phyloP scores from a whole-genome alignment of 1,284 basidiomycete species.

The Mycosarcoma mackinlayi region DNA sequence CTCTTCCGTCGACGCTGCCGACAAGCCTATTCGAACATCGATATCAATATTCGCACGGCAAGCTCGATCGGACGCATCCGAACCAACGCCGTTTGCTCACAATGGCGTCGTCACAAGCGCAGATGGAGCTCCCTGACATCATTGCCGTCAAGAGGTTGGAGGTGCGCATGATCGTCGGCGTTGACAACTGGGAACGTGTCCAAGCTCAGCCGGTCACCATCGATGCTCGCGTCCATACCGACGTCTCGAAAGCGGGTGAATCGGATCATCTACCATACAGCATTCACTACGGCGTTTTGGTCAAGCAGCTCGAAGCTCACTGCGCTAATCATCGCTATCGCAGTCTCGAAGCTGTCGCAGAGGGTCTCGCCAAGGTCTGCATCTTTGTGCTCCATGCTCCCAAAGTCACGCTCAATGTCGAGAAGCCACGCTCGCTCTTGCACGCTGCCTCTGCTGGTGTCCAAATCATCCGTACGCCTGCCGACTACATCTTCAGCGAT shows the following conservation, averaged over 20 bases:
- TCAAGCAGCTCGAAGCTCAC: conserved; percentile 64
- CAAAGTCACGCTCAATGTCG: conserved; percentile 70
- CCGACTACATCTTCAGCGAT: conserved; percentile 49
- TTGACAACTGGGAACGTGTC: conserved; percentile 64
- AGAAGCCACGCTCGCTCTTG: conserved; percentile 73
- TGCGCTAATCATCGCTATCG: conserved; percentile 45
- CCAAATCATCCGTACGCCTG: conserved; percentile 65
- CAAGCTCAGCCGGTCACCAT: conserved; percentile 74
- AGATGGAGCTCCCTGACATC: conserved; percentile 51
- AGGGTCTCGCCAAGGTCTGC: conserved; percentile 71
- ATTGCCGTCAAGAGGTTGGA: conserved; percentile 58
- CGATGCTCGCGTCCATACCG: conserved; percentile 73
- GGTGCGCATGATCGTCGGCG: conserved; percentile 62
- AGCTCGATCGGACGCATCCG: neutral
- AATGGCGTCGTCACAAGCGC: conserved; percentile 18
- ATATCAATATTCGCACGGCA: neutral
- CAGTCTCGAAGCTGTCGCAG: conserved; percentile 54
- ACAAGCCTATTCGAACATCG: neutral
- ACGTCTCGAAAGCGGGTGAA: conserved; percentile 73
- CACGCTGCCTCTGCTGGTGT: conserved; percentile 73
- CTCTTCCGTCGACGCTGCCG: conserved; percentile 4
- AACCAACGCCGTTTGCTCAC: conserved; percentile 1
- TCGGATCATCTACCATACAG: conserved; percentile 75
- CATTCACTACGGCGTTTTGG: conserved; percentile 69
- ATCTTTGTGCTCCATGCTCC: conserved; percentile 70